Conservation (phyloP, 1,284 basidiomycete species). For the Tilletia caries region DNA sequence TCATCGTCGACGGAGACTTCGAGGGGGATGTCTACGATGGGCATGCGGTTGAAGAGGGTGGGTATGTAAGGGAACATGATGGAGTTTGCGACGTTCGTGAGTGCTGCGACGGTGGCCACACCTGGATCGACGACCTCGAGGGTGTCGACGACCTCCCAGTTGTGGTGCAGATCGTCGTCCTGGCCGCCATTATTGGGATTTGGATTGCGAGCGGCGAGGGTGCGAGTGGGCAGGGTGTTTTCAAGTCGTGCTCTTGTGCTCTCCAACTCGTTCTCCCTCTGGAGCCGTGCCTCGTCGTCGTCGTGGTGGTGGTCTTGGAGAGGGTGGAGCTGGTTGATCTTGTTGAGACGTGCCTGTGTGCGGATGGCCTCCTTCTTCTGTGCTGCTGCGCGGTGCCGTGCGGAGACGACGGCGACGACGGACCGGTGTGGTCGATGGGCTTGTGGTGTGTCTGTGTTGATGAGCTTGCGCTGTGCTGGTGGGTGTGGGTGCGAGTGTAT, state of each 20-base stretch:
- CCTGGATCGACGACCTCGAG: constrained; percentile 75
- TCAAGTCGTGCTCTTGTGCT: background rate
- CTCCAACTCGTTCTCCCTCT: background rate
- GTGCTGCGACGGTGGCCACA: constrained; percentile 66
- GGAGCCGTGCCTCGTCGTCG: background rate
- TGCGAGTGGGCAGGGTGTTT: background rate
- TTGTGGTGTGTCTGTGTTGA: background rate
- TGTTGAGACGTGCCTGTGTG: background rate
- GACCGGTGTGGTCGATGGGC: background rate
- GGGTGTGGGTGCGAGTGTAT: background rate
- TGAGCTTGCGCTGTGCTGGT: background rate
- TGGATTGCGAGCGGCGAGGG: background rate
- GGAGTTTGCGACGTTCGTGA: constrained; percentile 74
- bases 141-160: constrained; percentile 25
- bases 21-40: constrained; percentile 61
- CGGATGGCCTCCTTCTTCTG: background rate
- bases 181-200: background rate
- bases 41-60: constrained; percentile 67
- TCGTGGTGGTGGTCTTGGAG: background rate
- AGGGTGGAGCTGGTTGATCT: background rate
- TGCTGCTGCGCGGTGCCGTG: background rate
- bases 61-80: constrained; percentile 64
- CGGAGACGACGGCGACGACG: background rate
- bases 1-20: background rate
- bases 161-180: background rate